Evolutionary conservation across 1,284 basidiomycete genomes (phyloP), one percentile per base, ranked within the genome.

Genomic region (Pyrrhoderma noxium): DNA sequence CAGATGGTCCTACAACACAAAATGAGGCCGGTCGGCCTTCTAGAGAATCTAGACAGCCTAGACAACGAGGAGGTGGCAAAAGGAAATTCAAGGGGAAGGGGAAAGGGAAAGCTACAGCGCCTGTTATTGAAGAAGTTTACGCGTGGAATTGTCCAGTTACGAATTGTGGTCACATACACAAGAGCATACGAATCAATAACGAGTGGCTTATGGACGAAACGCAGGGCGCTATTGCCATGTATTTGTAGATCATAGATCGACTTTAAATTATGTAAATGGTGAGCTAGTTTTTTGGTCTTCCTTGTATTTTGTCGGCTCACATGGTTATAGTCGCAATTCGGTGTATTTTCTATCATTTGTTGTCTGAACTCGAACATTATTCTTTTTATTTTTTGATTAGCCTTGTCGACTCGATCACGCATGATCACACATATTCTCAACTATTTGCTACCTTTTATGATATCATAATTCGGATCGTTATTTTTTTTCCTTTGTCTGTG

Each of bases 61-160:
- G 25, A 16, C 13, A 45, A 13, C 38, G 44, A 44, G 27, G 40
- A 14, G 62, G 65, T 36, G 55, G 58, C 27, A 66, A 59, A 50
- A 56, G 61, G 42, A 69, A 65, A 55, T 65, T 63, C 14, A 72
- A 70, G 57, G 69, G 61, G 19, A 68, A 68, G 55, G 64, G 64
- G 45, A 66, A 65, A 49, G 67, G 59, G 41, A 35, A 64, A 39
- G 52, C 45, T 22, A 18, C 25, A 37, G 38, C 40, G 9, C 36
- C 38, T 2, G 22, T 53, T 14, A 62, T 79, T 11, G 71, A 78
- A 57, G 75, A 65, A 38, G 70, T 70, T 56, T 67, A 74, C 58
- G 70, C 75, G 56, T 87, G 82, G 82, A 59, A 48, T 21, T 87
- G 85, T 60, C 85, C 85, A 1, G 80, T 86, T 2, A 56, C 67